Evolutionary conservation across 495 filamentous ascomycete genomes (phyloP).

Genomic region (Oleoguttula mirabilis): DNA sequence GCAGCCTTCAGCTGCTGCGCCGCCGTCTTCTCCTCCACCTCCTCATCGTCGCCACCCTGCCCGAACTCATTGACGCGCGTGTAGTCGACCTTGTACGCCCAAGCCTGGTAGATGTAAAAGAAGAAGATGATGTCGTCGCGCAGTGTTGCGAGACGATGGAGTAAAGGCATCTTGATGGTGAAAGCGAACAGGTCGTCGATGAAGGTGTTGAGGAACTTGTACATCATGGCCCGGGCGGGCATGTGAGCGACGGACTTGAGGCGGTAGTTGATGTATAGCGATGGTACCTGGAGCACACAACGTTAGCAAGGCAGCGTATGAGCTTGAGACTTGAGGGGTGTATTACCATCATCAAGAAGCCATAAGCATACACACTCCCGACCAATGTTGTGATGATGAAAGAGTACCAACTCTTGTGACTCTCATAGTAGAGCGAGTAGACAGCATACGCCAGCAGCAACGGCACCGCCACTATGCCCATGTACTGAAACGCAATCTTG

Average conservation of each 20-base stretch:
- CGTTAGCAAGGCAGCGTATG: too few relatives aligned
- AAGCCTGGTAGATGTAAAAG: conserved; percentile 92
- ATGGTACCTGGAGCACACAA: conserved; percentile 47
- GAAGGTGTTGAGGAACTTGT: conserved; percentile 87
- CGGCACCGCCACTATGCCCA: conserved; percentile 84
- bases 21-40: conserved; percentile 42
- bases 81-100: conserved; percentile 85
- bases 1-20: conserved; percentile 23
- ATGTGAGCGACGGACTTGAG: conserved; percentile 95
- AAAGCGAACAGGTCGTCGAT: conserved; percentile 89
- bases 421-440: conserved; percentile 86
- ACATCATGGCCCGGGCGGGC: conserved; percentile 90
- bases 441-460: conserved; percentile 76
- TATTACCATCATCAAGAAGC: conserved; percentile 95
- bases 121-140: conserved; percentile 98
- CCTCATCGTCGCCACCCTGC: conserved; percentile 83
- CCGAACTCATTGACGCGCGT: conserved; percentile 94
- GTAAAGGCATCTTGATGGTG: conserved; percentile 96
- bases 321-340: not conserved
- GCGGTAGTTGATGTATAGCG: conserved; percentile 95
- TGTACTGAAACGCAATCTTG: conserved; percentile 90
- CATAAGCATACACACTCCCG: conserved; percentile 93
- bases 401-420: conserved; percentile 95
- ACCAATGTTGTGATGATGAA: conserved; percentile 87
- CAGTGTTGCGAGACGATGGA: conserved; percentile 88